Evolutionary conservation across 176 grass and related monocot species (phyloP).

Genomic region (bread wheat (Triticum aestivum)): IWGSC_CS_RefSeq_v2.1 NC_057812.1:647121530-647122029

Average conservation of each 20-base stretch:
- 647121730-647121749: not conserved
- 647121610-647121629: not conserved
- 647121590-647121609: not conserved
- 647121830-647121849: not conserved
- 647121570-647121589: not conserved
- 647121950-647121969: not conserved
- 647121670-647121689: not conserved
- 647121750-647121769: not conserved
- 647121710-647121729: not conserved
- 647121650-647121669: not conserved
- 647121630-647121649: not conserved
- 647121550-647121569: not conserved
- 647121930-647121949: not conserved
- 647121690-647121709: not conserved
- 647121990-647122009: not conserved
- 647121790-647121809: not conserved
- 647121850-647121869: not conserved
- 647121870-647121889: not conserved
- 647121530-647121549: slow-evolving; percentile 65
- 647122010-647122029: too few species aligned
- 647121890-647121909: not conserved
- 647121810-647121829: not conserved
- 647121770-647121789: not conserved
- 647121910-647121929: not conserved
- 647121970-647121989: not conserved